These are phyloP conservation scores for Venturia effusa DNA, from an alignment of 2,329 filamentous ascomycete species.

Conservation along the genomic window DNA sequence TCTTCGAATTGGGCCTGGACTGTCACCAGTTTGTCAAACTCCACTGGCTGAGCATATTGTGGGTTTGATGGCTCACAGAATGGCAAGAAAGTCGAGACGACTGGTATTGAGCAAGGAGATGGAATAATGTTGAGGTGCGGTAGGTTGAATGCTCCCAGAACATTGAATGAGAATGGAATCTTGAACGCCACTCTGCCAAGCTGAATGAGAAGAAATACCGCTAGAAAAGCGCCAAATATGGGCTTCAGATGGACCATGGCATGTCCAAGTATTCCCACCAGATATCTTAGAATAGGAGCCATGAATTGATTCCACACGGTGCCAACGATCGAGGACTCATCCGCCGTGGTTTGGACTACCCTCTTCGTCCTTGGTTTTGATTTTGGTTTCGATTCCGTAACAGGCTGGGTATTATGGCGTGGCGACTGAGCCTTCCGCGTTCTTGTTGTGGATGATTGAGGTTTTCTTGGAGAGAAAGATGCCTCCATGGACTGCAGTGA, in stretches of 20 bases:
- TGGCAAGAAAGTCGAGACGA: not conserved
- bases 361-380: not conserved
- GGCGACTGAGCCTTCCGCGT: not conserved
- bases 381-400: not conserved
- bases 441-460: not conserved
- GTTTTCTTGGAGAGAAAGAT: not conserved
- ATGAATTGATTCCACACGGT: not conserved
- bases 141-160: not conserved
- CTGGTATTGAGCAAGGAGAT: not conserved
- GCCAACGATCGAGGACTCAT: not conserved
- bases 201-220: slow-evolving; percentile 1
- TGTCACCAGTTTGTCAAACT: slow-evolving; percentile 66
- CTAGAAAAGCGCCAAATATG: slow-evolving; percentile 1
- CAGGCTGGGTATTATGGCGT: not conserved
- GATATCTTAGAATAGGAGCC: not conserved
- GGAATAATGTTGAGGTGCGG: not conserved
- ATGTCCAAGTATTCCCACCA: not conserved
- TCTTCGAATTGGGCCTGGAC: slow-evolving; percentile 68
- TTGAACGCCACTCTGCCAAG: not conserved
- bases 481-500: not conserved
- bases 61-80: not conserved
- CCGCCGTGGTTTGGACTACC: not conserved
- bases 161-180: not conserved
- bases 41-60: slow-evolving; percentile 25
- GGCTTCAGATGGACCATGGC: slow-evolving; percentile 8